Base-by-base conservation (phyloP, 1,284 basidiomycete genomes). In the Psilocybe mexicana region DNA sequence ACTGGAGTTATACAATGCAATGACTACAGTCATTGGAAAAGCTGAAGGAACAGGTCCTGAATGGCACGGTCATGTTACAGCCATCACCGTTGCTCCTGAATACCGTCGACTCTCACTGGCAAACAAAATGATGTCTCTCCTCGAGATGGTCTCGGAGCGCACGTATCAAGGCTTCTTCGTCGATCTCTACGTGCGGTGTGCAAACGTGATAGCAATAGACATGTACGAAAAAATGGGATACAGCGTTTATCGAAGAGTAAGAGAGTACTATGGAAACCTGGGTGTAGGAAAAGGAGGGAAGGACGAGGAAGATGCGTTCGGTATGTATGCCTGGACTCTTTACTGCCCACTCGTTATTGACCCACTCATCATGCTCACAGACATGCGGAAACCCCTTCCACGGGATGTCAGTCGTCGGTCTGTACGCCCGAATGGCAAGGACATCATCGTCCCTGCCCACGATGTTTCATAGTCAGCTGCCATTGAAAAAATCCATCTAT, bases 161-260 rank as follows among this genome's bases (percentile, higher is more conserved):
- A 79, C 78, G 43, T 91, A 93, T 76, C 81, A 84, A 59, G 92
- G 85, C 3, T 91, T 82, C 77, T 96, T 96, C 67, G 92, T 96
- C 48, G 94, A 96, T 73, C 82, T 96, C 18, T 96, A 93, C 70
- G 94, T 96, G 50, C 85, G 94, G 55, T 92, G 91, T 63, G 86
- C 86, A 50, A 94, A 94, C 65, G 67, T 75, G 3, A 78, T 93
- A 14, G 91, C 90, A 12, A 89, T 94, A 60, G 76, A 75, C 14
- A 90, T 96, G 88, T 96, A 96, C 70, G 91, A 96, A 67, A 80
- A 83, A 23, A 76, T 95, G 65, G 93, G 91, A 2, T 96, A 96
- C 66, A 90, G 87, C 64, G 92, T 96, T 11, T 96, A 91, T 72
- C 78, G 93, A 40, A 78, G 89, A 58, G 93, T 96, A 45, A 80